Evolutionary conservation across 768 basidiomycete species (phyloP).

Genomic region (Rubroboletus satanas): DNA sequence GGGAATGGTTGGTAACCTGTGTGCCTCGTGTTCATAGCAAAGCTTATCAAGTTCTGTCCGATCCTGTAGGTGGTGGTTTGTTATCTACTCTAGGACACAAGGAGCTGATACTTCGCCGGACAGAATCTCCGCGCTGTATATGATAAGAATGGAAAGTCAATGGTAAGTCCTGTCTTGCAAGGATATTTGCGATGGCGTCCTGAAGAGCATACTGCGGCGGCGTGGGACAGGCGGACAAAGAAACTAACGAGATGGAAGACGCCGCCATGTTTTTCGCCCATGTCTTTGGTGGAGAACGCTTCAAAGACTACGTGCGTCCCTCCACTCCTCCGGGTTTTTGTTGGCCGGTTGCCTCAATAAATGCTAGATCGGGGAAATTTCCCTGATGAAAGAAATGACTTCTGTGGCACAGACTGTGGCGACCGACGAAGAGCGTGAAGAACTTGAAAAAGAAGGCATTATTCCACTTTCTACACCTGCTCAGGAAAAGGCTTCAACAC

Average conservation of each 20-base stretch:
- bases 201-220: neutral
- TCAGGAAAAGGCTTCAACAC: conserved; percentile 14
- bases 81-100: conserved; percentile 6
- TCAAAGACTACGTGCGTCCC: conserved; percentile 76
- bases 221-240: conserved; percentile 58
- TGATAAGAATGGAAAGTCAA: conserved; percentile 91
- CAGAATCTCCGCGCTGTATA: conserved; percentile 85
- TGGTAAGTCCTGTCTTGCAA: conserved; percentile 45
- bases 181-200: conserved; percentile 3
- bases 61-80: conserved; percentile 52
- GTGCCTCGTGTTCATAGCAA: conserved; percentile 50
- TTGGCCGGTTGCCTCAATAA: neutral
- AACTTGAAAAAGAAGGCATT: conserved; percentile 70
- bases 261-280: conserved; percentile 93
- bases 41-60: conserved; percentile 91
- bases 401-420: conserved; percentile 81
- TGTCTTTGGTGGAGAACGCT: conserved; percentile 93
- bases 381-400: conserved; percentile 91
- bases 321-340: neutral
- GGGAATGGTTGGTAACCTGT: conserved; percentile 14
- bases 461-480: conserved; percentile 19
- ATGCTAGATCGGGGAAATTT: conserved; percentile 90
- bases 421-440: conserved; percentile 89
- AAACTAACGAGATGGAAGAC: conserved; percentile 84
- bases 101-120: conserved; percentile 7